Evolutionary conservation across 177 flowering plant genomes (phyloP).

Genomic region (Vitis hybrid): DNA sequence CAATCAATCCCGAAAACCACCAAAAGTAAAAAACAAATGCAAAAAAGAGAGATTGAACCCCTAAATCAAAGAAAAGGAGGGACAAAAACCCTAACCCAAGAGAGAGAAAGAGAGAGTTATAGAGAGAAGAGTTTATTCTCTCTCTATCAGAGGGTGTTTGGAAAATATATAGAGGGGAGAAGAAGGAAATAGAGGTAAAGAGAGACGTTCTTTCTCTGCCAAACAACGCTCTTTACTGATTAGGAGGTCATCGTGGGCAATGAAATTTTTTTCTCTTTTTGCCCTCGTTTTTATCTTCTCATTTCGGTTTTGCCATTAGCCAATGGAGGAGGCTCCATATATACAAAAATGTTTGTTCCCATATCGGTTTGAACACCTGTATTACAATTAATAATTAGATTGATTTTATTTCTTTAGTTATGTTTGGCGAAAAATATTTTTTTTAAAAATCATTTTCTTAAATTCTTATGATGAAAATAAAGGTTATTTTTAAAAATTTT

Average conservation of each 20-base stretch:
- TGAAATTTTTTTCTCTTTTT: constrained; percentile 8
- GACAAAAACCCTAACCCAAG: constrained; percentile 17
- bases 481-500: too few relatives aligned
- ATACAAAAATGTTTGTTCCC: too few relatives aligned
- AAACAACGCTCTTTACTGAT: constrained; percentile 12
- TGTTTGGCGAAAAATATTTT: too few relatives aligned
- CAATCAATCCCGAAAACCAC: neutral
- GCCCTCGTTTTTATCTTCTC: neutral
- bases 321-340: too few relatives aligned
- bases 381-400: too few relatives aligned
- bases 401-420: too few relatives aligned
- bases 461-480: too few relatives aligned
- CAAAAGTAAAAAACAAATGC: neutral
- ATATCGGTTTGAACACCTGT: too few relatives aligned
- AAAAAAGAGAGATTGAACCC: neutral
- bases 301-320: constrained; percentile 10
- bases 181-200: constrained; percentile 5
- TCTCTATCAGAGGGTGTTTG: neutral
- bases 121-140: constrained; percentile 4
- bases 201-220: constrained; percentile 9
- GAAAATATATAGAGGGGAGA: neutral
- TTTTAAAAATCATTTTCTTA: too few relatives aligned
- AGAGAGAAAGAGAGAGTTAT: neutral
- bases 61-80: neutral
- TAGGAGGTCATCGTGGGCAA: constrained; percentile 6